Evolutionary conservation across 2,329 filamentous ascomycete genomes (phyloP), one percentile per base, ranked within the genome.

Genomic region (Colletotrichum sp.): DNA sequence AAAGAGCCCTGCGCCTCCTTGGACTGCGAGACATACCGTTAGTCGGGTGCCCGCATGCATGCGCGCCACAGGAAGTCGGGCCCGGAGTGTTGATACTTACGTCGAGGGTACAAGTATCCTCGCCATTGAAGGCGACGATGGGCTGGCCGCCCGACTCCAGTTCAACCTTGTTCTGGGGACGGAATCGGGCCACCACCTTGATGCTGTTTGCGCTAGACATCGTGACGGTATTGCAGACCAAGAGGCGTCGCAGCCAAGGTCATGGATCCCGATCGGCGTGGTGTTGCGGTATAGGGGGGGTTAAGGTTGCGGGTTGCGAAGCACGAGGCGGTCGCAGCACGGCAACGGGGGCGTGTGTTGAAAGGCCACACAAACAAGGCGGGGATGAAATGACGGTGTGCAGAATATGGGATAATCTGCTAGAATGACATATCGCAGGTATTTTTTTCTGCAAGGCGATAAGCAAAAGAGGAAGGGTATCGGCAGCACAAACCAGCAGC

Each of bases 121-220:
- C 94, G 80, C 93, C 93, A 84, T 95, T 93, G 85, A 99, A 98
- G 66, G 90, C 88, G 78, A 99, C 97, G 80, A 99, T 96, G 78
- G 96, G 94, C 86, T 97, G 93, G 85, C 96, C 96, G 85, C 96
- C 96, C 82, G 94, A 96, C 77, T 93, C 93, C 83, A 98, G 90
- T 89, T 99, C 97, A 85, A 97, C 87, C 88, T 95, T 95, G 90
- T 99, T 99, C 88, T 98, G 96, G 81, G 97, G 97, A 84, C 97
- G 93, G 88, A 99, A 99, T 83, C 97, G 95, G 89, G 96, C 96
- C 85, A 99, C 96, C 85, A 99, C 97, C 95, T 91, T 93, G 89
- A 94, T 93, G 82, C 89, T 93, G 83, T 92, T 92, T 81, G 88
- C 87, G 85, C 88, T 87, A 75, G 90, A 91, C 89, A 90, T 91